Conservation (phyloP, 441 rosid genomes). For the Gossypium schwendimanii region DNA sequence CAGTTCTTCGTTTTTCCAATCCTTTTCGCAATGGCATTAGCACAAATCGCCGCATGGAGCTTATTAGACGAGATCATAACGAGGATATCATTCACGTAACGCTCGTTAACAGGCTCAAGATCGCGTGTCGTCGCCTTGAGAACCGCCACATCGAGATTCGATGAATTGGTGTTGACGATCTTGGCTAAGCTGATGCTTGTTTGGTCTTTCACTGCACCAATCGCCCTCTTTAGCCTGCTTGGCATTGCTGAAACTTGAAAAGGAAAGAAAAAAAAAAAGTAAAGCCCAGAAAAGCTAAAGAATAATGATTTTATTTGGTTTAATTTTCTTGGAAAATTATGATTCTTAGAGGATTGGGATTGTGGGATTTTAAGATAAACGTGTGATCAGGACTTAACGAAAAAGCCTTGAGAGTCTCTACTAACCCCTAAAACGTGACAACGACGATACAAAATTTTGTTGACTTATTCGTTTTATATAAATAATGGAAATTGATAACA, state of each 20-base stretch:
- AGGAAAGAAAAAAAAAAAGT: too few relatives aligned
- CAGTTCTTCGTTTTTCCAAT: slow-evolving; percentile 67
- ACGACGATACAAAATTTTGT: too few relatives aligned
- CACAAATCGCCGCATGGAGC: slow-evolving; percentile 49
- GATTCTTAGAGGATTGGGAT: neutral
- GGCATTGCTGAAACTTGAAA: slow-evolving; percentile 40
- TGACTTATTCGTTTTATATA: too few relatives aligned
- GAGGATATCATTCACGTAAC: slow-evolving; percentile 48
- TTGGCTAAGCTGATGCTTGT: slow-evolving; percentile 85
- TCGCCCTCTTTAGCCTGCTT: slow-evolving; percentile 72
- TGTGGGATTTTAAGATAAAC: neutral
- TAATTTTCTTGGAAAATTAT: neutral
- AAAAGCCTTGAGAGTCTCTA: too few relatives aligned
- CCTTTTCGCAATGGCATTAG: slow-evolving; percentile 47
- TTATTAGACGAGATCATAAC: slow-evolving; percentile 43
- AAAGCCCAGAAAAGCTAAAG: neutral
- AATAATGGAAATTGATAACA: too few relatives aligned
- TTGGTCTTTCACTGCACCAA: slow-evolving; percentile 77
- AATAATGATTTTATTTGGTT: neutral
- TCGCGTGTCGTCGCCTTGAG: slow-evolving; percentile 76
- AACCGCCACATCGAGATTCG: slow-evolving; percentile 55
- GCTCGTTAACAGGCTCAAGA: slow-evolving; percentile 54
- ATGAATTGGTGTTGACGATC: slow-evolving; percentile 44
- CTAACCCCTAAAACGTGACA: too few relatives aligned
- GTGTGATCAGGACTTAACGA: neutral